Evolutionary conservation across 768 basidiomycete species (phyloP).

Genomic region (Favolaschia claudopus): DNA sequence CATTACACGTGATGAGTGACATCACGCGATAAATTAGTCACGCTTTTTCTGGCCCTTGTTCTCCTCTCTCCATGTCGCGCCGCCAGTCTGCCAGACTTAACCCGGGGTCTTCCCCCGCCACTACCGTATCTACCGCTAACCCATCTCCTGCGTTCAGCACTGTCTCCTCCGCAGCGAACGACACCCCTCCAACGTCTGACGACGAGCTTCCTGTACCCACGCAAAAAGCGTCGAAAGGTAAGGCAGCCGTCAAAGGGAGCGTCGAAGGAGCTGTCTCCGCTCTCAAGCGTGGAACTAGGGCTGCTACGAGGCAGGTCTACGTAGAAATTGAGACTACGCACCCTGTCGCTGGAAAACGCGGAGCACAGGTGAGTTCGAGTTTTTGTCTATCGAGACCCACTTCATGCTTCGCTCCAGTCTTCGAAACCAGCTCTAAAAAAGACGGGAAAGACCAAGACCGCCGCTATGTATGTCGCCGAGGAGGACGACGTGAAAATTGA

Average conservation of each 20-base stretch:
- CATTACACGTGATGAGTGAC: too few species aligned
- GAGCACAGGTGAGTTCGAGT: conserved; percentile 31
- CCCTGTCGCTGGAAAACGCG: conserved; percentile 25
- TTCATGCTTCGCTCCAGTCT: too few species aligned
- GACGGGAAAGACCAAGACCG: too few species aligned
- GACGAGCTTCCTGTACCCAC: conserved; percentile 20
- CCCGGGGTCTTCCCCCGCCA: conserved; percentile 16
- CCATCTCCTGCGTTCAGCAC: conserved; percentile 29
- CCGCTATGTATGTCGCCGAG: too few species aligned
- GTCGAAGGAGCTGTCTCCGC: background rate
- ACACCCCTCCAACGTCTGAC: conserved; percentile 26
- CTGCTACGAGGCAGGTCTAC: conserved; percentile 17
- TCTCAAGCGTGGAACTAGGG: conserved; percentile 20
- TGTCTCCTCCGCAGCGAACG: conserved; percentile 20
- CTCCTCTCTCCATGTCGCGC: conserved; percentile 25
- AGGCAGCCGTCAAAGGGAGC: conserved; percentile 9
- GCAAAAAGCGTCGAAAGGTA: conserved; percentile 24
- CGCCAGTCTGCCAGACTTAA: conserved; percentile 20
- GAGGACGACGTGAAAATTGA: too few species aligned
- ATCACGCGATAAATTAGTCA: too few species aligned
- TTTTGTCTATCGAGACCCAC: too few species aligned
- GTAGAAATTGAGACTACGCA: conserved; percentile 20
- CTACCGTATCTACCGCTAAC: conserved; percentile 26
- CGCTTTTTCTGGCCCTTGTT: conserved; percentile 3
- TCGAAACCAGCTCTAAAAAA: too few species aligned